A percentile compares a stretch with the other conserved stretches of the same genome.
These are phyloP conservation scores for Nothophaeocryptopus gaeumannii DNA, from an alignment of 2,329 filamentous ascomycete genomes.

Conservation along the genomic window DNA sequence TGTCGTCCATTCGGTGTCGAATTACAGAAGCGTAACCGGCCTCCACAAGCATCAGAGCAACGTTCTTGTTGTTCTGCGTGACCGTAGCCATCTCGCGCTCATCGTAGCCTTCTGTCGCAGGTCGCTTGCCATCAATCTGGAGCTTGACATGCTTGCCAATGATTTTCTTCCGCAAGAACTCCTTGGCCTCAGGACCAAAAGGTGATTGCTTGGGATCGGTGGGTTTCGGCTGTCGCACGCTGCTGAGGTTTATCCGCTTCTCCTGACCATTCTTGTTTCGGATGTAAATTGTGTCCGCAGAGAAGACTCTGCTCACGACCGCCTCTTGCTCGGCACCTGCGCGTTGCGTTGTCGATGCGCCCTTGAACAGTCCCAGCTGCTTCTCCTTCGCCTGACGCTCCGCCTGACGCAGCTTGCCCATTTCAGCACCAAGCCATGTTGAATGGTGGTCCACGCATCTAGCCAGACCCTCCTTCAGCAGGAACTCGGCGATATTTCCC, in stretches of 20 bases:
- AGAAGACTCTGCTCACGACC: slow-evolving; percentile 78
- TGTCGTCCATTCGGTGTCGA: slow-evolving; percentile 89
- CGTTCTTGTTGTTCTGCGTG: slow-evolving; percentile 77
- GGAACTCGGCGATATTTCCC: slow-evolving; percentile 87
- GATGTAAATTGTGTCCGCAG: slow-evolving; percentile 83
- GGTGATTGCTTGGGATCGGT: slow-evolving; percentile 82
- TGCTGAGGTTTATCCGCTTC: slow-evolving; percentile 89
- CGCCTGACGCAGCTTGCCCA: slow-evolving; percentile 79
- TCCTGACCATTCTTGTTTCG: slow-evolving; percentile 81
- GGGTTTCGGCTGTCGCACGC: slow-evolving; percentile 86
- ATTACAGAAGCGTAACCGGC: slow-evolving; percentile 92
- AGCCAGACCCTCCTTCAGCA: slow-evolving; percentile 84
- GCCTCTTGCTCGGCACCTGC: slow-evolving; percentile 69
- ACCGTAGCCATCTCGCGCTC: slow-evolving; percentile 93
- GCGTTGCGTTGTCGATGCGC: slow-evolving; percentile 63
- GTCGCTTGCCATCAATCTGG: slow-evolving; percentile 83
- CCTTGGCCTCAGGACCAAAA: slow-evolving; percentile 90
- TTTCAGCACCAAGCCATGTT: slow-evolving; percentile 81
- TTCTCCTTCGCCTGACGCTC: slow-evolving; percentile 80
- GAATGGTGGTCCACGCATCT: slow-evolving; percentile 96
- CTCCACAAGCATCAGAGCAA: slow-evolving; percentile 81
- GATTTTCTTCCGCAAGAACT: slow-evolving; percentile 86
- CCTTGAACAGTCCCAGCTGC: slow-evolving; percentile 76
- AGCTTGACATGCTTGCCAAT: slow-evolving; percentile 96
- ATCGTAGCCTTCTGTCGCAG: slow-evolving; percentile 85